Evolutionary conservation across 2,329 filamentous ascomycete species (phyloP), one percentile per base, ranked within the genome.

Genomic region (Fusarium phyllophilum): DNA sequence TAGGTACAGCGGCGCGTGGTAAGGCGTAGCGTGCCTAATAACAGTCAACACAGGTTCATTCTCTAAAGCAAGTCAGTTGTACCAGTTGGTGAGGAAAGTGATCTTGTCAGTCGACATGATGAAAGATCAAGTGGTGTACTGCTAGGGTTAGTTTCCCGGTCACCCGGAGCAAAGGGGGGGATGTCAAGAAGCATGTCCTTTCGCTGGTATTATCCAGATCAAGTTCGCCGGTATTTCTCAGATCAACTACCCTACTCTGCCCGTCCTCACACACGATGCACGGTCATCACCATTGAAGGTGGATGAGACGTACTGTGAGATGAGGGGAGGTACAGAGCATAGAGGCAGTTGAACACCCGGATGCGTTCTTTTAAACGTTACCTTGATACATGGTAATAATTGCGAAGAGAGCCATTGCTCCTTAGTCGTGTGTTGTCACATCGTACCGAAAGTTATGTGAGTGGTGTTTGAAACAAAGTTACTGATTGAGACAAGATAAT

Each of bases 151-250:
- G 86, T 85, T 80, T 73, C 58, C 79, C 81, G 78, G 80, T 77
- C 77, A 62, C 60, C 66, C 69, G 77, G 79, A 78, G 59, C n/a
- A 36, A 52, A 54, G 29, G 65, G 67, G 79, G 70, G 68, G 79
- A 81, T 82, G 73, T 78, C 84, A 87, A 90, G 89, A 92, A 92
- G 92, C 92, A 94, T 91, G 89, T 94, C 90, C 92, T 94, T 94
- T 91, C 92, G 92, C 92, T 93, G 91, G 91, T 88, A 93, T 93
- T 93, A 92, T 91, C 90, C 91, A 93, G 91, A 93, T 93, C 92
- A 94, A 94, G 92, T 94, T 93, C 88, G 85, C 86, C 91, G 91
- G 91, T 93, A 91, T 92, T 89, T 93, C 91, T 93, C 90, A 93
- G 90, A 91, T 81, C 82, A 79, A 78, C 76, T 77, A 78, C 26